Evolutionary conservation across 106 monocot species (phyloP), one percentile per base, ranked within the genome.

Genomic region (Dendrobium catenatum): DNA sequence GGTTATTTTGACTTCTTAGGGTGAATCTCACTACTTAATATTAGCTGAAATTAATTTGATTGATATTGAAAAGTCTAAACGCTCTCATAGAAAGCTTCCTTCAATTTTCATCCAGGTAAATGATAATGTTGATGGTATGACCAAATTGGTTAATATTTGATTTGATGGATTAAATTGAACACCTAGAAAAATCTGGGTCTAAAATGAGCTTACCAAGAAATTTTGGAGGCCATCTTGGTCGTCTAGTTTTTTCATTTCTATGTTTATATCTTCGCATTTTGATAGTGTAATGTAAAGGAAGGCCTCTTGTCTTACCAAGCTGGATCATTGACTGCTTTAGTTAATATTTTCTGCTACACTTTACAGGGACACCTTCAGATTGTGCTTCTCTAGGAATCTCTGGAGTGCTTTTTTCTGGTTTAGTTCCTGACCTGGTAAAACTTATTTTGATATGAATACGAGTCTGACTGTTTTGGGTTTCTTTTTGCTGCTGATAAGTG

Each of bases 361-460:
- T 82, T 82, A 18, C 83, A 97, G 96, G 96, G 72, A 97, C 92
- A 79, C 96, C 96, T 79, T 90, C 94, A 49, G 96, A 97, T 72
- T 97, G 92, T 87, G 90, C 94, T 74, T 92, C 92, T 82, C 70
- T 97, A 80, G 96, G 96, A 78, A 83, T 97, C 22, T 97, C 96
- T 72, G 89, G 88, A 41, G 80, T 78, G 83, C 94, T 97, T 77
- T 97, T 97, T 82, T 72, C 89, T 88, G 96, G 89, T 51, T 74
- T 85, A 79, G 72, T 85, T 78, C 96, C 96, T 90, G 90, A 97
- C 80, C 55, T 97, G 92, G 96, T 94, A 91, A 79, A 33, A 33
- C 79, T 44, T 15, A 77, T 11, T 43, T 18, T 55, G 2, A 67
- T 79, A 54, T 81, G 80, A 56, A 76, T 18, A 77, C 3, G 37